Base-by-base conservation (phyloP, 2,329 filamentous ascomycete species). In the Penicillium decumbens region DNA sequence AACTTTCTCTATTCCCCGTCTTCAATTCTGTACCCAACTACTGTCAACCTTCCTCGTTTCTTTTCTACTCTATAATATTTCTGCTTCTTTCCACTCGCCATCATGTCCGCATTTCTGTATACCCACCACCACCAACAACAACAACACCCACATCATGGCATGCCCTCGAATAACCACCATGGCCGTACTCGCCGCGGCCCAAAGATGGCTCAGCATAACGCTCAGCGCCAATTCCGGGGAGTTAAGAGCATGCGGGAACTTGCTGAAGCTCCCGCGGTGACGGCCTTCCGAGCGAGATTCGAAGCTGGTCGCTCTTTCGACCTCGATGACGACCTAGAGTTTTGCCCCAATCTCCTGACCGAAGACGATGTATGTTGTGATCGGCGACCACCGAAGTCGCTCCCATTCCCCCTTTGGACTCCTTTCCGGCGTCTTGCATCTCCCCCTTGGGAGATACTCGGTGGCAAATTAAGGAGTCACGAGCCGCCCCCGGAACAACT, bases 291-390 rank as follows among this genome's bases (percentile, higher is more conserved):
- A 61, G 83, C 83, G 60, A 85, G 90, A 66, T 95, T 95, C 62
- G 91, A 97, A 75, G 88, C 89, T 57, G 89, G 88, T 51, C 84
- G 90, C 51, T 95, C 91, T 8, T 97, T 97, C 66, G 92, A 97
- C 62, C 80, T 97, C 55, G 92, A 96, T 66, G 92, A 97, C 69
- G 92, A 97, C 70, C 80, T 95, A 75, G 87, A 95, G 72, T 97
- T 97, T 73, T 96, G 91, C 74, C 92, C 92, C 56, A 84, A 86
- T 69, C 81, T 97, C 61, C 78, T 97, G 76, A 95, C 90, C 30
- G 91, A 96, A 75, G 90, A 82, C 73, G 90, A 95, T 83, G 90
- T 95, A 84, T 65, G 72, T 73, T 56, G 38, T 43, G 51, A 50
- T 41, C 27, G 18, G 9, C 41, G 41, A 40, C 30, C 33, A 40